Conservation (phyloP, 208 protist species). For the Trypanosoma mega region DNA sequence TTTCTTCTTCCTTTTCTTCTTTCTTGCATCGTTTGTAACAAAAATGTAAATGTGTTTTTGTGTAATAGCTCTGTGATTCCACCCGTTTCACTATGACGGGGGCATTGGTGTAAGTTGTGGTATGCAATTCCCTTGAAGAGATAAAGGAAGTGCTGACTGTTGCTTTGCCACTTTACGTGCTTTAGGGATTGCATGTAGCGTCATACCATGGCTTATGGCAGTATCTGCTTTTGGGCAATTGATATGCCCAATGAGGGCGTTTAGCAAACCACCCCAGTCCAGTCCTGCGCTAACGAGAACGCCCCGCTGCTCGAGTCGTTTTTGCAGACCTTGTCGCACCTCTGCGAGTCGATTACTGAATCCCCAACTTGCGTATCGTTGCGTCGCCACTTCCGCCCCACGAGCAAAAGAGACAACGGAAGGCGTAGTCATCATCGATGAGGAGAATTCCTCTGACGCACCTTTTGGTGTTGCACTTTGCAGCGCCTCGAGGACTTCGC, state of each 20-base stretch:
- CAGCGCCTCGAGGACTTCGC: constrained; percentile 15
- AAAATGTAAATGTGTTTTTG: no score
- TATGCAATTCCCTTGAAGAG: no score
- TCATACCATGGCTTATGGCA: no score
- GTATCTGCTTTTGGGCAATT: background rate
- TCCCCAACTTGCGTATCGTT: constrained; percentile 20
- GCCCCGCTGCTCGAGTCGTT: background rate
- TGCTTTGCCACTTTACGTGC: no score
- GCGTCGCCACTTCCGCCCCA: constrained; percentile 5
- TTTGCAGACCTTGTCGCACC: constrained; percentile 12
- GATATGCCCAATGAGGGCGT: background rate
- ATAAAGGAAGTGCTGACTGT: no score
- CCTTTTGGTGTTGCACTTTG: no score
- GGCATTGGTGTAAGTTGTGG: no score
- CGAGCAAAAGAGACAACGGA: background rate
- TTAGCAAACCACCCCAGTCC: constrained; percentile 8
- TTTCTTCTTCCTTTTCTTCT: no score
- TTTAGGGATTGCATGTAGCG: no score
- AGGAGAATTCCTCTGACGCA: background rate
- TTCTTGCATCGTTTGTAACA: no score
- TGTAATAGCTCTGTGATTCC: no score
- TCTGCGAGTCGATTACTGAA: constrained; percentile 2
- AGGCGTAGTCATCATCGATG: background rate
- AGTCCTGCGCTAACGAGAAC: constrained; percentile 3
- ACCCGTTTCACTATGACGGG: no score